Evolutionary conservation across 805 yeast genomes (phyloP).

Genomic region (Cyberlindnera petersonii): DNA sequence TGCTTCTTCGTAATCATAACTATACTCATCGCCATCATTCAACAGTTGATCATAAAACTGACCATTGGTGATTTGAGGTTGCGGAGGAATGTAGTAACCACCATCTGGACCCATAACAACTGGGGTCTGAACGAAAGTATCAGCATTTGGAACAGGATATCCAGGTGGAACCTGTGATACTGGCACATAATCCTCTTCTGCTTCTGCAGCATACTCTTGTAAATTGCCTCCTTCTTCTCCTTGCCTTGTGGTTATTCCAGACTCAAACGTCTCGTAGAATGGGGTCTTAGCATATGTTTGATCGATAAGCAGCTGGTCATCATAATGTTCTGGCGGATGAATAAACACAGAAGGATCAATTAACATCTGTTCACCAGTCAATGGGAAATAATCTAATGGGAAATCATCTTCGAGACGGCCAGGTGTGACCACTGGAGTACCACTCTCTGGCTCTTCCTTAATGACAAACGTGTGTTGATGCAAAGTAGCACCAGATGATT

Average conservation of each 20-base stretch:
- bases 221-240: no score
- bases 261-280: conserved; percentile 19
- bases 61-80: conserved; percentile 25
- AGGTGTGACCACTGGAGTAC: conserved; percentile 21
- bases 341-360: conserved; percentile 33
- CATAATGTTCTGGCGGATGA: conserved; percentile 30
- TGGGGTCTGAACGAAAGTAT: conserved; percentile 1
- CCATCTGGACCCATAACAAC: conserved; percentile 3
- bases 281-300: conserved; percentile 46
- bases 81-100: conserved; percentile 5
- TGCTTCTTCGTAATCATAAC: conserved; percentile 1
- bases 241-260: background rate
- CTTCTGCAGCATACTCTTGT: conserved; percentile 1
- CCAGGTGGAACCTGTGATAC: conserved; percentile 7
- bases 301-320: conserved; percentile 47
- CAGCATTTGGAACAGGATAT: background rate
- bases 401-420: conserved; percentile 47
- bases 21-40: conserved; percentile 14
- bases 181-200: conserved; percentile 9
- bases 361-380: conserved; percentile 23
- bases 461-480: conserved; percentile 19
- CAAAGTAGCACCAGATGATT: background rate
- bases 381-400: conserved; percentile 64
- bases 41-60: conserved; percentile 25
- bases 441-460: conserved; percentile 20